A percentile compares a stretch with the other conserved stretches of the same genome.
phyloP scores from a whole-genome alignment of 169 alveolate species.

The Perkinsus olseni region DNA sequence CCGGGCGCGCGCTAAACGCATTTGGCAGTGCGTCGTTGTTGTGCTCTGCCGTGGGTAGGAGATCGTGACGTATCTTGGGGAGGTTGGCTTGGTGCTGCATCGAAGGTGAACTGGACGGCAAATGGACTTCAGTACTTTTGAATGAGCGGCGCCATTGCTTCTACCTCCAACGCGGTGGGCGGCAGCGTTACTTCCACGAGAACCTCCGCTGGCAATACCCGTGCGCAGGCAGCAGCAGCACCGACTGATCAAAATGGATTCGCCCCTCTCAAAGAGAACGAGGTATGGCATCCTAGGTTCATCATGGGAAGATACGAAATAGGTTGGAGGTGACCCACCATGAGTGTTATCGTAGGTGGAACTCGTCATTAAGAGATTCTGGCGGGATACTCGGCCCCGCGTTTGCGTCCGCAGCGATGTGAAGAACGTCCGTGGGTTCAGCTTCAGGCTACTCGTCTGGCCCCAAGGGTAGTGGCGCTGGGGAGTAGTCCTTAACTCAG shows the following conservation, averaged over 20 bases:
- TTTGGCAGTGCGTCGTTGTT: not conserved
- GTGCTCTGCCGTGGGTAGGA: not conserved
- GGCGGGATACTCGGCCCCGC: not conserved
- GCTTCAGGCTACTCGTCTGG: not conserved
- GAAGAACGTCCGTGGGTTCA: not conserved
- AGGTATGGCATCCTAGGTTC: not conserved
- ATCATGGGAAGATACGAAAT: not conserved
- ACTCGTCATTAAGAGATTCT: not conserved
- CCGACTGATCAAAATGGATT: not conserved
- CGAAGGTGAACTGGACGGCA: not conserved
- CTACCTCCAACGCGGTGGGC: not conserved
- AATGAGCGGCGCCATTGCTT: not conserved
- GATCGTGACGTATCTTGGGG: not conserved
- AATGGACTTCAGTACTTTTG: not conserved
- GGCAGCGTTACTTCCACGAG: not conserved
- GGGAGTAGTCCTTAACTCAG: not conserved
- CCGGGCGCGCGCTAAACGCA: not conserved
- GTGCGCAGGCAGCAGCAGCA: not conserved
- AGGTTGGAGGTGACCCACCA: not conserved
- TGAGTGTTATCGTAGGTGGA: not conserved
- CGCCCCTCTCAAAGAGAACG: not conserved
- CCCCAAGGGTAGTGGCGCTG: not conserved
- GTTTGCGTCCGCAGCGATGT: not conserved
- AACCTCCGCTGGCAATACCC: not conserved
- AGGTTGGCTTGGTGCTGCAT: too few relatives aligned